Evolutionary conservation across 164 flowering plant species (phyloP), one percentile per base, ranked within the genome.

Genomic region (Saururus chinensis): DNA sequence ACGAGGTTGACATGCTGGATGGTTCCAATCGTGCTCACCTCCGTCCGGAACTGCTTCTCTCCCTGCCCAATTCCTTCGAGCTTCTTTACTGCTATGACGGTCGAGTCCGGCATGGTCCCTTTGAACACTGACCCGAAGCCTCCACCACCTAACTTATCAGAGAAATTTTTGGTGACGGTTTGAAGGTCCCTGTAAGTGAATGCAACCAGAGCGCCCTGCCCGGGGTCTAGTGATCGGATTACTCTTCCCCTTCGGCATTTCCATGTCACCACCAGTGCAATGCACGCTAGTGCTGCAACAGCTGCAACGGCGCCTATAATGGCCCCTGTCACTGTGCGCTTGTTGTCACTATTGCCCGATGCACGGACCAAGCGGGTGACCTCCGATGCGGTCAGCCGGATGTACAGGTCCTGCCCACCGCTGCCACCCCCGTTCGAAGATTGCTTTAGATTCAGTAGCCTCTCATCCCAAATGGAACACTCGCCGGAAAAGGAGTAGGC

Each of bases 21-120:
- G 51, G 73, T 78, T 53, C 92, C 92, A 19, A 86, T 82, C 0
- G 89, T 84, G 73, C 79, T 79, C 19, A 86, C 92, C 61, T 86
- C 89, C 1, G 80, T 63, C 37, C 82, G 65, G 64, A 82, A 83
- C 60, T 81, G 84, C 75, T 83, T 82, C 64, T 81, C 83, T 19
- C 79, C 81, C 68, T 83, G 88, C 23, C 70, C 66, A 17, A 72
- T 6, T 56, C 81, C 66, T 64, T 80, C 79, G 4, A 84, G 83
- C 59, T 67, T 72, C 79, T 82, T 81, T 60, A 77, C 82, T 0
- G 85, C 85, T 19, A 82, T 59, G 40, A 61, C 59, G 13, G 76
- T 63, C 7, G 73, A 68, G 60, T 77, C 66, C 19, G 76, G 75
- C 61, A 75, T 53, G 1, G 74, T 70, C 24, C 85, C 88, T 60